These are phyloP conservation scores for Stephanodiscus minutulus DNA, from an alignment of 108 stramenopile species.

Conservation along the genomic window DNA sequence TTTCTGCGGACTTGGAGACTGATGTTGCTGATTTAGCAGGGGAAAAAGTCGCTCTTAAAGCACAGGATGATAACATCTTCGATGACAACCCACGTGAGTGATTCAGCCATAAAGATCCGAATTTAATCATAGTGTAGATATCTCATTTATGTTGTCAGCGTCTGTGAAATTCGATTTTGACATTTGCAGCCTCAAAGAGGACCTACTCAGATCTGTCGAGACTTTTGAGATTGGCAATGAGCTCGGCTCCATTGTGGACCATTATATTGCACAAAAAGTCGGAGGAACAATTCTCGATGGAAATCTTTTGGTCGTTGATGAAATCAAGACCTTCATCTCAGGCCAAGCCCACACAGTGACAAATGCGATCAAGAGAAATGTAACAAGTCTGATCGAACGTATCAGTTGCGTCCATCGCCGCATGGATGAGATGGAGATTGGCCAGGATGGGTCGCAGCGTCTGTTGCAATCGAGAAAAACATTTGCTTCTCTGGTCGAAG, in stretches of 20 bases:
- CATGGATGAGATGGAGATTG: conserved; percentile 9
- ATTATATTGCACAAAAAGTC: conserved; percentile 6
- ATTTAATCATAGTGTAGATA: background rate
- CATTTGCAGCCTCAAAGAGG: conserved; percentile 14
- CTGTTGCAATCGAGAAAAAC: conserved; percentile 8
- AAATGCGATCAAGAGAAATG: background rate
- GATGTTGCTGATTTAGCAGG: background rate
- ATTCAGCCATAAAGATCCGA: background rate
- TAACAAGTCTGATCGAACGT: background rate
- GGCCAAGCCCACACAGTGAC: conserved; percentile 5
- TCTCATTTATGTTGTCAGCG: conserved; percentile 3
- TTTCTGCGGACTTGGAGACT: background rate
- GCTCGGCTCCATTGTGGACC: conserved; percentile 19
- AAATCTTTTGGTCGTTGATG: background rate
- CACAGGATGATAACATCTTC: conserved; percentile 32
- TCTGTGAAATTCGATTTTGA: conserved; percentile 32
- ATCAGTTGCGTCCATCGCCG: background rate
- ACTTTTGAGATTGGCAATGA: conserved; percentile 17
- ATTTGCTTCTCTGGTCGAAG: background rate
- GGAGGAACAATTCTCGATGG: background rate
- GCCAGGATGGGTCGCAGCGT: conserved; percentile 8
- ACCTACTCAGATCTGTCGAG: conserved; percentile 13
- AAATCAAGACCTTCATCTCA: conserved; percentile 22
- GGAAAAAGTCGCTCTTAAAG: conserved; percentile 6
- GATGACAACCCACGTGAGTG: conserved; percentile 33